Percentiles rank a stretch among this genome's conserved stretches.
These are phyloP conservation scores for Asterophora lycoperdoides DNA, from an alignment of 768 basidiomycete species.

Conservation along the genomic window DNA sequence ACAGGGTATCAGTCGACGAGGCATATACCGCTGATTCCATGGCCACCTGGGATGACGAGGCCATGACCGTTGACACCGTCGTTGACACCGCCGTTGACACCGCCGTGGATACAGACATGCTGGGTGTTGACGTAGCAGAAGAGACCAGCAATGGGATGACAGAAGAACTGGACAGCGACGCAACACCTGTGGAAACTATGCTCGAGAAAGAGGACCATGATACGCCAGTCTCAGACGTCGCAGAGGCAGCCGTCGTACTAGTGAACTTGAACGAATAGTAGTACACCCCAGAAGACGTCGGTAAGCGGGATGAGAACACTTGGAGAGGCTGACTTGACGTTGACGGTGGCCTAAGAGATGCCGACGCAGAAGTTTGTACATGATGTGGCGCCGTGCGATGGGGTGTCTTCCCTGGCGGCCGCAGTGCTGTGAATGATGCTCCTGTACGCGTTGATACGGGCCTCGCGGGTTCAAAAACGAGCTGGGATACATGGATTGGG, in stretches of 20 bases:
- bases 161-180: not conserved
- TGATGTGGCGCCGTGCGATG: conserved; percentile 7
- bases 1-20: conserved; percentile 4
- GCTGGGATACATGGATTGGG: not conserved
- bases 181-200: not conserved
- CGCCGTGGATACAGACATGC: not conserved
- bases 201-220: not conserved
- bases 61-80: not conserved
- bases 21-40: not conserved
- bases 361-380: conserved; percentile 1
- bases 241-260: not conserved
- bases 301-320: conserved; percentile 1
- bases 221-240: not conserved
- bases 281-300: conserved; percentile 1
- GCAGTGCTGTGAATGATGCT: too few species aligned
- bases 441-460: too few species aligned
- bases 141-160: not conserved
- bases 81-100: not conserved
- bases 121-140: not conserved
- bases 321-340: conserved; percentile 7
- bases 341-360: not conserved
- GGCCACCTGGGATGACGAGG: not conserved
- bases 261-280: not conserved
- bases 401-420: too few species aligned
- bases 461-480: too few species aligned